Conservation (phyloP, 2,329 filamentous ascomycete genomes). For the Aspergillus piperis region DNA sequence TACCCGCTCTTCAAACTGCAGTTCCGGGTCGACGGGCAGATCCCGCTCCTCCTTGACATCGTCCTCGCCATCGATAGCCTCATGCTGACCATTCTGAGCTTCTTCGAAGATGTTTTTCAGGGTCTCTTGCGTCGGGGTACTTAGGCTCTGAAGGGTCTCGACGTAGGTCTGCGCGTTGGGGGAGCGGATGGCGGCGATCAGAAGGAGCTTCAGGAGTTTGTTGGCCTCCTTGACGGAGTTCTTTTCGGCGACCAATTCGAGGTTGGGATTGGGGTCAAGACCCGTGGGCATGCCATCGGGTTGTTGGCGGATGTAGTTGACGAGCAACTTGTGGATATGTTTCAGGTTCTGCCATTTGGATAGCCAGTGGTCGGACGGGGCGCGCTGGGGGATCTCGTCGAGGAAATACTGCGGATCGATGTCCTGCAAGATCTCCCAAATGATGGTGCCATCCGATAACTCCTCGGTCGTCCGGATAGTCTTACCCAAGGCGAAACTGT, state of each 20-base stretch:
- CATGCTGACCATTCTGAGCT: constrained; percentile 44
- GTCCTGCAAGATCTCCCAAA: constrained; percentile 52
- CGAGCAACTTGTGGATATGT: constrained; percentile 49
- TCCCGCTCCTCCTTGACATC: constrained; percentile 41
- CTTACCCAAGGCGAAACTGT: constrained; percentile 47
- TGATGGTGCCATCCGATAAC: constrained; percentile 47
- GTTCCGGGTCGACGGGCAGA: constrained; percentile 44
- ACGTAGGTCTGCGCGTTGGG: constrained; percentile 59
- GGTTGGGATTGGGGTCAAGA: constrained; percentile 46
- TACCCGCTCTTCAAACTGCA: constrained; percentile 51
- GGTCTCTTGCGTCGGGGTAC: constrained; percentile 46
- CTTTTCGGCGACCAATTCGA: constrained; percentile 50
- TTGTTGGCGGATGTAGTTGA: constrained; percentile 48
- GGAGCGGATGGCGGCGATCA: constrained; percentile 64
- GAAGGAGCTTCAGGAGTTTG: constrained; percentile 63
- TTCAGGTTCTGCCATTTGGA: constrained; percentile 53
- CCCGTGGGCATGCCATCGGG: constrained; percentile 48
- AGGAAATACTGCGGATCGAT: constrained; percentile 52
- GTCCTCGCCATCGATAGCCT: constrained; percentile 38
- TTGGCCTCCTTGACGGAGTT: constrained; percentile 46
- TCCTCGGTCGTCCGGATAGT: constrained; percentile 44
- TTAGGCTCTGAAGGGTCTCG: constrained; percentile 47
- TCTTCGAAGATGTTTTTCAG: constrained; percentile 52
- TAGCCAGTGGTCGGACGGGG: constrained; percentile 49
- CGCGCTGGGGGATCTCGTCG: constrained; percentile 49